Conservation (phyloP, 2,329 filamentous ascomycete species). For the Apiospora phragmitis region DNA sequence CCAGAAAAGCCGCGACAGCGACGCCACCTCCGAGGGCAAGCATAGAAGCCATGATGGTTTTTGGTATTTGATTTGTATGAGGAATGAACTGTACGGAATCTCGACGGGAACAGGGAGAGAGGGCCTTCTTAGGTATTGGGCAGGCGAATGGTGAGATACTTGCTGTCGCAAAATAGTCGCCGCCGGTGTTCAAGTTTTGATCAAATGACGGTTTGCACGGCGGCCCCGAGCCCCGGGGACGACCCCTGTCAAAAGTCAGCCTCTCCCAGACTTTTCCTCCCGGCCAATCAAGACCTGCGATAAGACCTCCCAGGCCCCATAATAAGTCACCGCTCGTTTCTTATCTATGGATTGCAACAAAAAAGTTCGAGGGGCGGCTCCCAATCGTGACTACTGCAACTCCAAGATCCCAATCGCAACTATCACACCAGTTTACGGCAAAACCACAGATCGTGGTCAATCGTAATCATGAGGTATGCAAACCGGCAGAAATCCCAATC, state of each 20-base stretch:
- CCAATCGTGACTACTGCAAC: background rate
- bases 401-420: background rate
- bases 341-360: background rate
- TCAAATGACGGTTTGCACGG: background rate
- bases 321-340: background rate
- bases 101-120: background rate
- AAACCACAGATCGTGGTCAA: background rate
- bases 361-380: background rate
- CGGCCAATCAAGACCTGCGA: background rate
- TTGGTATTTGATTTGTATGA: background rate
- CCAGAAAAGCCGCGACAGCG: constrained; percentile 53
- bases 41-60: constrained; percentile 55
- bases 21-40: constrained; percentile 49
- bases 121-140: background rate
- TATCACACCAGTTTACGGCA: background rate
- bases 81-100: background rate
- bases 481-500: background rate
- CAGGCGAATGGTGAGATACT: background rate
- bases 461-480: constrained; percentile 1
- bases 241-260: background rate
- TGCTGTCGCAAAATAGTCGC: background rate
- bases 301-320: background rate
- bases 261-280: background rate
- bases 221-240: background rate
- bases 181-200: background rate